Conservation (phyloP, 805 yeast species). For the Starmera quercuum region DNA sequence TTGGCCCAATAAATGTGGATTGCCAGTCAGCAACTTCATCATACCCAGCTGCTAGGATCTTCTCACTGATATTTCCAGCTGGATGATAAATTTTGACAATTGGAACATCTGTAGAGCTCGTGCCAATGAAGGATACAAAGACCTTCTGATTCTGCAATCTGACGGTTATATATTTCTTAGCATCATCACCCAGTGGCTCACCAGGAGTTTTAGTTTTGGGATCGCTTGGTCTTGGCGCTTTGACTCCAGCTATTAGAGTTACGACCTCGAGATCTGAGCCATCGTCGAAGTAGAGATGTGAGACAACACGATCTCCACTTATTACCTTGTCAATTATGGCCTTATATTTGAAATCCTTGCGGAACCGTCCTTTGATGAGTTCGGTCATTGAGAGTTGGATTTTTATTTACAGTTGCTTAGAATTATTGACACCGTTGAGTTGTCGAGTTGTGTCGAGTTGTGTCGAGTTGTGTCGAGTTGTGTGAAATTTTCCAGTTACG, state of each 20-base stretch:
- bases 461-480: too few species aligned
- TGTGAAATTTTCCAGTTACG: too few species aligned
- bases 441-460: too few species aligned
- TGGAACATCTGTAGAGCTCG: constrained; percentile 52
- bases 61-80: constrained; percentile 68
- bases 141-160: constrained; percentile 57
- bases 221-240: constrained; percentile 59
- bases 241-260: constrained; percentile 65
- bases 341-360: constrained; percentile 18
- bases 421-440: too few species aligned
- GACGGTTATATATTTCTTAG: constrained; percentile 54
- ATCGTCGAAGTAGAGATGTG: constrained; percentile 42
- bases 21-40: constrained; percentile 82
- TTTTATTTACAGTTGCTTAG: too few species aligned
- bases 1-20: constrained; percentile 56
- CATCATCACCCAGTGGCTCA: constrained; percentile 60
- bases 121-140: constrained; percentile 51
- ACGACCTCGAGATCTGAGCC: constrained; percentile 51
- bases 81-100: constrained; percentile 59
- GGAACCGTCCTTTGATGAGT: constrained; percentile 18
- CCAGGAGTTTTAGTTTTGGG: constrained; percentile 26
- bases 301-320: constrained; percentile 70
- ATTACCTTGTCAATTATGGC: constrained; percentile 71
- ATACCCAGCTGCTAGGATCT: constrained; percentile 58
- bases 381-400: too few species aligned